These are phyloP conservation scores for Heliamphora exappendiculata DNA, from an alignment of 148 eudicot species.

Conservation along the genomic window DNA sequence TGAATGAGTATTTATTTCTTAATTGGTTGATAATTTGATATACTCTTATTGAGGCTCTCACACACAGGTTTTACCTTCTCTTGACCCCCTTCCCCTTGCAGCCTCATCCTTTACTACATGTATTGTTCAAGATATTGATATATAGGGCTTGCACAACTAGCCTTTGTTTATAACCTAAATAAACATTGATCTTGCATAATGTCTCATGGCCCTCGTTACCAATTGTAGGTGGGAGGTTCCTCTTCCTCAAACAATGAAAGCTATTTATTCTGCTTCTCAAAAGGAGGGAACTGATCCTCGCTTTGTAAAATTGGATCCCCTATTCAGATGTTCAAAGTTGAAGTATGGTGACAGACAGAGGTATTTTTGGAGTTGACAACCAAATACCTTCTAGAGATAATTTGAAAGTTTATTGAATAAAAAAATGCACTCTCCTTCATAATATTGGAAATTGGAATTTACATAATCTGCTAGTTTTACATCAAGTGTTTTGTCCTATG, in stretches of 20 bases:
- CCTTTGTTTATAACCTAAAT: background rate
- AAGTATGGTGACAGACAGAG: conserved; percentile 65
- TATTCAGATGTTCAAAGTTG: conserved; percentile 71
- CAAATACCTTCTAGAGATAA: background rate
- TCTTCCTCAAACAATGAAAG: conserved; percentile 50
- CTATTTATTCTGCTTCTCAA: conserved; percentile 41
- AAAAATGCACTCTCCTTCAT: background rate
- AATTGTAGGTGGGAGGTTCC: conserved; percentile 91
- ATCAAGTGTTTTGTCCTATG: background rate
- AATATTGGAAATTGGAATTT: background rate
- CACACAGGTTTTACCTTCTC: background rate
- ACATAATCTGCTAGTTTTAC: background rate
- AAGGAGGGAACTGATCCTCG: conserved; percentile 69
- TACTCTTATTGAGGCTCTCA: background rate
- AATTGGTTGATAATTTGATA: background rate
- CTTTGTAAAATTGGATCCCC: conserved; percentile 66
- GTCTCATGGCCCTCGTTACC: conserved; percentile 2
- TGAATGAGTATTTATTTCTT: conserved; percentile 1
- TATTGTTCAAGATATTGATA: background rate
- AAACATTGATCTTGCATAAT: background rate
- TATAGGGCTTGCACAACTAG: background rate
- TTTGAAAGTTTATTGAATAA: background rate
- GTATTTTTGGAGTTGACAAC: conserved; percentile 25
- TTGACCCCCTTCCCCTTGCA: background rate
- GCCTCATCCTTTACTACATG: background rate